Percentiles rank a stretch among this genome's conserved stretches.
Evolutionary conservation across 441 rosid genomes (phyloP).

Genomic region (Croton setiger): DNA sequence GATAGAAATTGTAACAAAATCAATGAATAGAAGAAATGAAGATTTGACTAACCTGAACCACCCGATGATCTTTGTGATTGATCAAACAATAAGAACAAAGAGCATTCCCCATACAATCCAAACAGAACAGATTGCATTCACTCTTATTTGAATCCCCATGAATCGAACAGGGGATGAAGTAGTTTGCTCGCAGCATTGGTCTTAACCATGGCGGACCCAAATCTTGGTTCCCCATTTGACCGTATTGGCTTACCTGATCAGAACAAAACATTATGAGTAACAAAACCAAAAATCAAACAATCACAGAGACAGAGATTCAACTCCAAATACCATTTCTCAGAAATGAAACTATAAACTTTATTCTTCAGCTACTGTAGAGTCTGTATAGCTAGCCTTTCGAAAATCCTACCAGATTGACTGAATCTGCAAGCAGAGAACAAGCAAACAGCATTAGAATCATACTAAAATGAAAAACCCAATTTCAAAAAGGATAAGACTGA

Average conservation of each 20-base stretch:
- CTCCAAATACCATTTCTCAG: conserved; percentile 19
- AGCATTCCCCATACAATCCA: conserved; percentile 57
- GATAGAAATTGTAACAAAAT: background rate
- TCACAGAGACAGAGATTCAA: background rate
- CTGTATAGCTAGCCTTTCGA: background rate
- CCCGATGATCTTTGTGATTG: conserved; percentile 58
- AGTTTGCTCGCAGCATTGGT: conserved; percentile 59
- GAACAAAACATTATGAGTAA: background rate
- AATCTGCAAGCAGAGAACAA: background rate
- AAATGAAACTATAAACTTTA: background rate
- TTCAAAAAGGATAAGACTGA: background rate
- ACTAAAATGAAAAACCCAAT: background rate
- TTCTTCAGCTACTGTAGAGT: background rate
- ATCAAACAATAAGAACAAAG: conserved; percentile 63
- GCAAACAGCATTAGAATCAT: background rate
- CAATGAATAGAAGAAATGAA: background rate
- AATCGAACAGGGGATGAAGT: conserved; percentile 54
- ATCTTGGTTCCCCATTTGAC: conserved; percentile 33
- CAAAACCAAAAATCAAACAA: background rate
- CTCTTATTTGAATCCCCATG: conserved; percentile 63
- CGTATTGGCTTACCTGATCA: conserved; percentile 38
- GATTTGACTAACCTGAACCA: conserved; percentile 47
- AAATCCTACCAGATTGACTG: background rate
- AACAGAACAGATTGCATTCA: conserved; percentile 82
- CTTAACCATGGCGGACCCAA: conserved; percentile 67